phyloP scores from a whole-genome alignment of 768 basidiomycete species.

The Galerina sulciceps region DNA sequence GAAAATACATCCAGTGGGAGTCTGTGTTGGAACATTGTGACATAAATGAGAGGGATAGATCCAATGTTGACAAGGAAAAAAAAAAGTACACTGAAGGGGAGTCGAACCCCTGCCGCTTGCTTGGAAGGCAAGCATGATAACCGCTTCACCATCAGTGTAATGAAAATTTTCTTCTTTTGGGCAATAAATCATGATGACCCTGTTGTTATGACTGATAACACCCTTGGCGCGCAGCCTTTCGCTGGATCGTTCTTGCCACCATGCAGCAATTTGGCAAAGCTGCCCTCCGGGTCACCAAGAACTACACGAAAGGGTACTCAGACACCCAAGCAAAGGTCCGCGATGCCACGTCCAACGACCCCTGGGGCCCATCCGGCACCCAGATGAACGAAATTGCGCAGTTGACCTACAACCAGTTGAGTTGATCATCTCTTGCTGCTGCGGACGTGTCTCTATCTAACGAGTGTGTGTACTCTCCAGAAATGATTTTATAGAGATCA shows the following conservation, averaged over 20 bases:
- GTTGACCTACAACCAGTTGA: conserved; percentile 93
- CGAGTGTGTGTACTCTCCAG: conserved; percentile 34
- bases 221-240: neutral
- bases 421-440: conserved; percentile 30
- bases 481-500: conserved; percentile 97
- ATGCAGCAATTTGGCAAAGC: conserved; percentile 87
- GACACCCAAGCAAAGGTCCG: conserved; percentile 95
- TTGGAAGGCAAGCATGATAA: conserved; percentile 94
- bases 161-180: neutral
- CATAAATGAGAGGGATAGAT: too few relatives aligned
- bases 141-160: conserved; percentile 77
- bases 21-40: too few relatives aligned
- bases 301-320: conserved; percentile 95
- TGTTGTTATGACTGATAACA: neutral
- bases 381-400: conserved; percentile 99
- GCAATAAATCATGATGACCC: neutral
- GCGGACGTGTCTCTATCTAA: neutral
- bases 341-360: conserved; percentile 96
- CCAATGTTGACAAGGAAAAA: too few relatives aligned
- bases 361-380: conserved; percentile 96
- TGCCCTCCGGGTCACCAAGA: conserved; percentile 88
- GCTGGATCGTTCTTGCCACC: conserved; percentile 12
- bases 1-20: too few relatives aligned
- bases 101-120: conserved; percentile 77
- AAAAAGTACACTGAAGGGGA: conserved; percentile 61